Conservation (phyloP, 345 rosid genomes). For the Citrus sinensis region DVS_A1.0 CM039161.1:23202001-23202500, state of each 20-base stretch:
- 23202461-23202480: background rate
- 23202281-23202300: background rate
- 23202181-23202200: constrained; percentile 99
- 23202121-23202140: constrained; percentile 66
- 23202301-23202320: background rate
- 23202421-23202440: background rate
- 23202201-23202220: constrained; percentile 88
- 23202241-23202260: constrained; percentile 94
- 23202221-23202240: constrained; percentile 94
- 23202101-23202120: constrained; percentile 97
- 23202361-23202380: background rate
- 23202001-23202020: background rate
- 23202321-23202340: background rate
- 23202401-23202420: no score
- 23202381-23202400: no score
- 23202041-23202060: background rate
- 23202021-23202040: background rate
- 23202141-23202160: constrained; percentile 86
- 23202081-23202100: constrained; percentile 80
- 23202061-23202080: background rate
- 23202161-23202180: constrained; percentile 95
- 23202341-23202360: background rate
- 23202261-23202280: constrained; percentile 15
- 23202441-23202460: background rate
- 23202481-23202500: background rate